Conservation (phyloP, 352 stramenopile species). For the Elongisporangium prolatum region DNA sequence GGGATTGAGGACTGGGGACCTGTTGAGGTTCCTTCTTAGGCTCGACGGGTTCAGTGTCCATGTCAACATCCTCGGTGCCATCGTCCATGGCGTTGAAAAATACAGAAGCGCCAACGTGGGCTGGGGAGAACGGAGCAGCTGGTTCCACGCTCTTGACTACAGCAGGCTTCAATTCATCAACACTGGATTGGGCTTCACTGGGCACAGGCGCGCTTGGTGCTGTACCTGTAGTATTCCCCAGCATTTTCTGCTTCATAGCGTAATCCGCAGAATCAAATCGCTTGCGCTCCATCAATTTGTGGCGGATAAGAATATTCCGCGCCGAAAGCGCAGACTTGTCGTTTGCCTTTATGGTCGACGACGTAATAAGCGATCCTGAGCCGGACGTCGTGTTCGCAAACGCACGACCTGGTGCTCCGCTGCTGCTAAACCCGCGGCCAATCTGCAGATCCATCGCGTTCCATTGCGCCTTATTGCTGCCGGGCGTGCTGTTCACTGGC, state of each 20-base stretch:
- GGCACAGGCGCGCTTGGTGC: constrained; percentile 7
- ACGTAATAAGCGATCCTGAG: neutral
- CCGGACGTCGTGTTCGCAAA: neutral
- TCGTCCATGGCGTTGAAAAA: constrained; percentile 39
- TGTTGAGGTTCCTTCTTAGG: neutral
- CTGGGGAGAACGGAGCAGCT: constrained; percentile 17
- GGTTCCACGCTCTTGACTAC: neutral
- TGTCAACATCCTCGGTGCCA: constrained; percentile 17
- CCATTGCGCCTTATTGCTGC: constrained; percentile 35
- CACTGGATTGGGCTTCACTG: neutral
- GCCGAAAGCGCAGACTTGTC: constrained; percentile 56
- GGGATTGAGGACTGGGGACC: constrained; percentile 1
- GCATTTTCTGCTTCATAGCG: constrained; percentile 49
- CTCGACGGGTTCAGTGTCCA: constrained; percentile 2
- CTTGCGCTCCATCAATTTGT: constrained; percentile 71
- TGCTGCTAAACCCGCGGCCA: neutral
- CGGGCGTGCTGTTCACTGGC: constrained; percentile 1
- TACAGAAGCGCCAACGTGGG: constrained; percentile 33
- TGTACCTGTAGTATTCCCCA: neutral
- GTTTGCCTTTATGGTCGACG: constrained; percentile 1
- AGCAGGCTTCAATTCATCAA: constrained; percentile 1
- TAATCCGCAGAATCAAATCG: constrained; percentile 84
- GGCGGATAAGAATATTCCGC: constrained; percentile 71
- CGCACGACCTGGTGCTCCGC: neutral
- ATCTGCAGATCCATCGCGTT: constrained; percentile 48